Conservation (phyloP, 805 yeast genomes). For the Candida ortonii region DNA sequence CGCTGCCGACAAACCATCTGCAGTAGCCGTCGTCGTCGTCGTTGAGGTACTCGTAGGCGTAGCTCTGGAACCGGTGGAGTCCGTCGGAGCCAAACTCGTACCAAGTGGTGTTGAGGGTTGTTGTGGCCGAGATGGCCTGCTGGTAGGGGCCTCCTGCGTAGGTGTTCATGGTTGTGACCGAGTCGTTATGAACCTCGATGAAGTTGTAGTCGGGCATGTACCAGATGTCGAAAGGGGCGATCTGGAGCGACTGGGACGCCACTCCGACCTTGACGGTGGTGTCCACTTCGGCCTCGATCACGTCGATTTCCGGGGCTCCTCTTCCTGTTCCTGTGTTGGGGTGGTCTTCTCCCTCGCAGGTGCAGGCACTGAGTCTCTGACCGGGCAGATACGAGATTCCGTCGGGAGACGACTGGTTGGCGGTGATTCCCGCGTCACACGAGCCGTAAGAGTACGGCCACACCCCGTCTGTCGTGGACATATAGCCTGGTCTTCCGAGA, state of each 20-base stretch:
- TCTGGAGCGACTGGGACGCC: slow-evolving; percentile 88
- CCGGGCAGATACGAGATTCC: slow-evolving; percentile 88
- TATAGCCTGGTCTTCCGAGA: slow-evolving; percentile 86
- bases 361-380: slow-evolving; percentile 71
- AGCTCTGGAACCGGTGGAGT: slow-evolving; percentile 59
- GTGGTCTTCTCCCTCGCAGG: slow-evolving; percentile 80
- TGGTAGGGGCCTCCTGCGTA: slow-evolving; percentile 93
- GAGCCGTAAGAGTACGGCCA: slow-evolving; percentile 91
- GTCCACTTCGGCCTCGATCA: slow-evolving; percentile 78
- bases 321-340: slow-evolving; percentile 87
- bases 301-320: slow-evolving; percentile 96
- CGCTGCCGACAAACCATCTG: slow-evolving; percentile 82
- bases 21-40: slow-evolving; percentile 71
- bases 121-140: slow-evolving; percentile 83
- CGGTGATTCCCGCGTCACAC: slow-evolving; percentile 93
- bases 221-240: slow-evolving; percentile 96
- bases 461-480: slow-evolving; percentile 84
- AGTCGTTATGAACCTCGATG: slow-evolving; percentile 64
- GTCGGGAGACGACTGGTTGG: slow-evolving; percentile 87
- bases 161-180: slow-evolving; percentile 77
- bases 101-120: slow-evolving; percentile 81
- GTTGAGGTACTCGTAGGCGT: slow-evolving; percentile 74
- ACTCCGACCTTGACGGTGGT: slow-evolving; percentile 52
- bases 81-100: slow-evolving; percentile 60
- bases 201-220: slow-evolving; percentile 85